phyloP scores from a whole-genome alignment of 495 filamentous ascomycete genomes.

The Cenococcum geophilum region DNA sequence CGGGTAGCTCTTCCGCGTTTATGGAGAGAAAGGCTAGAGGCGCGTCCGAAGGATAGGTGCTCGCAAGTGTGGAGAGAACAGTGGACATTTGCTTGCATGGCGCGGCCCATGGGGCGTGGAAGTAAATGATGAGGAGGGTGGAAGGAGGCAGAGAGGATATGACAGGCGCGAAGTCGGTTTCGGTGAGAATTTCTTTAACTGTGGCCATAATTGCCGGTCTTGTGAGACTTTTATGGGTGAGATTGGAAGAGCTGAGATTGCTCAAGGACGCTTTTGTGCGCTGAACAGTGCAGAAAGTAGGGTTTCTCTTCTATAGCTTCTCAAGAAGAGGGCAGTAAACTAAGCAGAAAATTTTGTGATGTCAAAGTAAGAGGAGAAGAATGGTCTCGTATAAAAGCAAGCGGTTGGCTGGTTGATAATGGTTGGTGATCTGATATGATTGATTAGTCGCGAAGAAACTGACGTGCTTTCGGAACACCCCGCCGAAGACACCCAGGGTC shows the following conservation, averaged over 20 bases:
- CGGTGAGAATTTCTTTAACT: constrained; percentile 64
- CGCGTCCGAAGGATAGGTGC: constrained; percentile 62
- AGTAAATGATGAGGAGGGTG: constrained; percentile 75
- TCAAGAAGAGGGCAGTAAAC: too few relatives aligned
- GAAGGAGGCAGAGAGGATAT: constrained; percentile 57
- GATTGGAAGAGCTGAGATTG: not conserved
- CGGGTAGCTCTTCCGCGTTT: constrained; percentile 82
- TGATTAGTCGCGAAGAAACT: constrained; percentile 6
- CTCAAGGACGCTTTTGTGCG: not conserved
- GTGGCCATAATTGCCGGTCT: constrained; percentile 33
- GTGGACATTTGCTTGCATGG: constrained; percentile 88
- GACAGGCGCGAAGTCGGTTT: constrained; percentile 60
- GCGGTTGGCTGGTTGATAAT: constrained; percentile 1
- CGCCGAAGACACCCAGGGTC: not conserved
- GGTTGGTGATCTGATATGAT: constrained; percentile 3
- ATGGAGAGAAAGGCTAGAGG: constrained; percentile 79
- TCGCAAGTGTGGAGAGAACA: constrained; percentile 78
- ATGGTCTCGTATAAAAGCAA: not conserved
- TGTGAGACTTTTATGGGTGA: not conserved
- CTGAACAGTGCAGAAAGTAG: not conserved
- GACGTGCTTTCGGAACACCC: constrained; percentile 2
- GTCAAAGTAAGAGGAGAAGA: not conserved
- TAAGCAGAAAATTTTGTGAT: too few relatives aligned
- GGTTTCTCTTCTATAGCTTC: too few relatives aligned
- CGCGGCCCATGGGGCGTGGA: constrained; percentile 94